Evolutionary conservation across 2,329 filamentous ascomycete species (phyloP), one percentile per base, ranked within the genome.

Genomic region (Cladobotryum protrusum): DNA sequence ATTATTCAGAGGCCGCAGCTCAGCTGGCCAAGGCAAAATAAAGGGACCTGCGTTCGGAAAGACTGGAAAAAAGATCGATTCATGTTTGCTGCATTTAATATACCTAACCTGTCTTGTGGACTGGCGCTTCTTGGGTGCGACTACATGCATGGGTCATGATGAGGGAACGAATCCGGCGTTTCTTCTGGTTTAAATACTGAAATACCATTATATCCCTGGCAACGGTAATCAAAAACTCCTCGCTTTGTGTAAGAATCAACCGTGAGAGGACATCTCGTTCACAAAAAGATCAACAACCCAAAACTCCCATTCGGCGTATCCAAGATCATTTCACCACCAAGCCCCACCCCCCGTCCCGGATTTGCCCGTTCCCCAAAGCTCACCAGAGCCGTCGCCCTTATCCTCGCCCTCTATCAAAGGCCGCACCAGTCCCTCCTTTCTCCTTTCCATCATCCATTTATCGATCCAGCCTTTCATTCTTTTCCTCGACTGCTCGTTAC

Each of bases 391-490:
- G 14, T 57, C 52, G 3, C 63, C 63, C 3, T 64, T 64, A 17
- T 70, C 67, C 7, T 66, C 61, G 2, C 67, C 73, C 37, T 72
- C 67, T 13, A 71, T 50, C 7, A 78, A 55, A 1, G 77, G 69
- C 42, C 60, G 64, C 3, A 82, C 66, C 4, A 79, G 50, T 0
- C 82, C 82, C 6, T 77, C 78, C 56, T 72, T 74, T 53, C 77
- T 70, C 61, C 82, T 66, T 65, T 85, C 82, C 0, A 70, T 65
- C 54, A 80, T 60, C 82, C 82, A 86, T 43, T 77, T 71, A 57
- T 86, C 82, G 15, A 76, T 74, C 83, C 83, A 86, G 3, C 62
- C 72, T 68, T 80, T 84, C 82, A 85, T 85, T 53, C 78, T 72
- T 56, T 72, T 73, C 45, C 82, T 67, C 3, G 74, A 72, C 48